These are phyloP conservation scores for Daedaleopsis nitida DNA, from an alignment of 768 basidiomycete species.

Conservation along the genomic window DNA sequence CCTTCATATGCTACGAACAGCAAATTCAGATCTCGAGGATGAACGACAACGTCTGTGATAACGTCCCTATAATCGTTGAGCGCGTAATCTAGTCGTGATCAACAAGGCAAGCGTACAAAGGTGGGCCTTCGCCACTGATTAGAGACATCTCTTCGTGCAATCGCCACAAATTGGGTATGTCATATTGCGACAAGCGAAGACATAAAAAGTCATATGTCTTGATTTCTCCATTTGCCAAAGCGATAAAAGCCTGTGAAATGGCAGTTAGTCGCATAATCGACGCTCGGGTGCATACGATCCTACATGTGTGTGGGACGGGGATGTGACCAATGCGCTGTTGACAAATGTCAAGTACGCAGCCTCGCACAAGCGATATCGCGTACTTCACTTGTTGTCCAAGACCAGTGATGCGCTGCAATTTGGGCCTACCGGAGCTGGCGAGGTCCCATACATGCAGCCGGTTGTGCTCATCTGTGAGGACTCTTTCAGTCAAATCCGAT, in stretches of 20 bases:
- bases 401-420: constrained; percentile 47
- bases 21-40: constrained; percentile 73
- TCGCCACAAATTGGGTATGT: constrained; percentile 76
- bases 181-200: constrained; percentile 63
- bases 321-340: constrained; percentile 54
- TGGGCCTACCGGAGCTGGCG: constrained; percentile 51
- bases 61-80: constrained; percentile 26
- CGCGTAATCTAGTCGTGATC: not conserved
- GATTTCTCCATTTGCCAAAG: constrained; percentile 58
- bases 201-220: constrained; percentile 78
- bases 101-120: not conserved
- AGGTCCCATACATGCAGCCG: constrained; percentile 66
- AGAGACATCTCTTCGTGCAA: constrained; percentile 62
- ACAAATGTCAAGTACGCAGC: not conserved
- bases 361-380: constrained; percentile 12
- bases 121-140: constrained; percentile 36
- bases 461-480: constrained; percentile 47
- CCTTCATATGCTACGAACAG: constrained; percentile 78
- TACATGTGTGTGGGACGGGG: constrained; percentile 76
- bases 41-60: constrained; percentile 62
- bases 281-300: constrained; percentile 24
- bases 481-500: not conserved
- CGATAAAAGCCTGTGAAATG: constrained; percentile 45
- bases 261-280: not conserved
- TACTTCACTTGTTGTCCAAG: constrained; percentile 48